Base-by-base conservation (phyloP, 192 early-diverging fungal species). In the Spizellomyces sp. region DNA sequence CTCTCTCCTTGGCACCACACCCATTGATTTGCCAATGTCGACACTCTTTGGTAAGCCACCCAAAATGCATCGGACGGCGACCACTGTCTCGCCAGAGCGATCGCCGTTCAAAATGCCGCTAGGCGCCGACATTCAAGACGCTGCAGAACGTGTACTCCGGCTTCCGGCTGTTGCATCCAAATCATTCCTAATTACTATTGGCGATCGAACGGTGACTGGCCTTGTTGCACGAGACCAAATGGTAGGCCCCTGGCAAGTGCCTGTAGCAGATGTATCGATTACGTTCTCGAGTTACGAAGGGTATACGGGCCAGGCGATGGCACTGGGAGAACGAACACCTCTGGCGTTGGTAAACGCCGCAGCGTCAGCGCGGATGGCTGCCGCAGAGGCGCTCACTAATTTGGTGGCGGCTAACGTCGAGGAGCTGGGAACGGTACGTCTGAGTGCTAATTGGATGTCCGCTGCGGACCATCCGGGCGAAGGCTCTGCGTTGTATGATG, bases 401-500 rank as follows among this genome's bases (percentile, higher is more conserved):
- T 74, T 99, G 59, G 89, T 89, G 2, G 93, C 98, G 10, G 96
- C 96, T 6, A 84, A 91, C 65, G 84, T 99, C 64, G 78, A 82
- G 4, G 84, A 85, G 8, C 82, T 95, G 41, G 81, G 79, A 12
- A 87, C 89, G 77, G 83, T 95, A 22, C 89, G 94, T 46, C 84
- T 99, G 69, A 93, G 91, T 60, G 95, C 95, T 59, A 99, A 99
- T 83, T 99, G 98, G 98, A 99, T 99, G 98, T 90, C 91, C 27
- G 92, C 96, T 7, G 92, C 96, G 43, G 83, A 87, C 48, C 92
- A 95, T 73, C 79, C 84, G 6, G 98, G 96, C 67, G 98, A 99
- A 80, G 98, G 96, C 17, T 84, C 94, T 36, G 87, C 90, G 55
- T 79, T 99, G 46, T 99, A 98, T 74, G 89, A 90, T 50, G 98